Base-by-base conservation (phyloP, 192 early-diverging fungal species). In the Coemansia sp. region DNA sequence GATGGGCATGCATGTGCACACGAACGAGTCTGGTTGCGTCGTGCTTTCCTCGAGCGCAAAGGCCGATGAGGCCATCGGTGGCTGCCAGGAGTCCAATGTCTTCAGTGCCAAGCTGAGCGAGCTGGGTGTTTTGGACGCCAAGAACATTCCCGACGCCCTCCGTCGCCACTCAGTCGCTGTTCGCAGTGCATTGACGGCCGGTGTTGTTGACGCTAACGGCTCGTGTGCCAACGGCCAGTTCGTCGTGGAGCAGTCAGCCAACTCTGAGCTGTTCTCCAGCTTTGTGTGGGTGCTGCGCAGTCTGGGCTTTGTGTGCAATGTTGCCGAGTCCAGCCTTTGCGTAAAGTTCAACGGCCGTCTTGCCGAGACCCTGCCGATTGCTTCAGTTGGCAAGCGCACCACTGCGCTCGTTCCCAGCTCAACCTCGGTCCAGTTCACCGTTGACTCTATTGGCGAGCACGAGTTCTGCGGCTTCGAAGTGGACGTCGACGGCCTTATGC, bases 271-370 rank as follows among this genome's bases (percentile, higher is more conserved):
- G 41, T 48, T 75, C 37, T 9, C 59, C 32, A 56, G 61, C 9
- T 45, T 69, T 37, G 67, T 69, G 41, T 75, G 73, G 73, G 54
- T 69, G 12, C 37, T 62, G n/a, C 73, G 73, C 67, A 75, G 73
- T 24, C 59, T 75, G 23, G 73, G 73, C 8, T 59, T 75, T 63
- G 67, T 66, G 23, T 58, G 59, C 60, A 22, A 59, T 18, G 16
- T 4, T n/a, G 52, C 23, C 18, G 16, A 22, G 26, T 51, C 45
- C 55, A 64, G 11, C 27, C 54, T 27, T 64, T 61, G 4, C 18
- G 43, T 32, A 4, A 32, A 32, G 18, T 63, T 75, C 35, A 35
- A 47, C 26, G 60, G 66, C 22, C 16, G 4, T 8, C 32, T 49
- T 22, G 50, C 60, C 32, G 38, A 39, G 37, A 16, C 54, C 41